Evolutionary conservation across 805 yeast species (phyloP).

Genomic region (Starmerella ratchasimensis): DNA sequence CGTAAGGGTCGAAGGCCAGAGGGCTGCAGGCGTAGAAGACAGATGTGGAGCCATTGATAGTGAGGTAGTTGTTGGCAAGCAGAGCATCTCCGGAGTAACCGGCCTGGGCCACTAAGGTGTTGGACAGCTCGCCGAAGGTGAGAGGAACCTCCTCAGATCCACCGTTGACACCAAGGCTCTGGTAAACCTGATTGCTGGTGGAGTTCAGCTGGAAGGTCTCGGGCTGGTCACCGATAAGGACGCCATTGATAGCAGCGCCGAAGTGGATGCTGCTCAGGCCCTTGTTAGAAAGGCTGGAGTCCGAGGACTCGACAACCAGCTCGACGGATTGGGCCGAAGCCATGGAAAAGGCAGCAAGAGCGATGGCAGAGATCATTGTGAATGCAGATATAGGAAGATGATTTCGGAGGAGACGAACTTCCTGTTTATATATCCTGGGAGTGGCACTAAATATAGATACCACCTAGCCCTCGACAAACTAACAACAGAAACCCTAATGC

Average conservation of each 20-base stretch:
- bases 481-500: too few relatives aligned
- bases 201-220: background rate
- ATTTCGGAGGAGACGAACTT: too few relatives aligned
- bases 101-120: background rate
- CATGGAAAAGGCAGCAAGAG: background rate
- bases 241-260: slow-evolving; percentile 14
- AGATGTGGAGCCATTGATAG: slow-evolving; percentile 11
- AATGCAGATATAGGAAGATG: background rate
- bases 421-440: too few relatives aligned
- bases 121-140: background rate
- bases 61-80: slow-evolving; percentile 3
- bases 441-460: too few relatives aligned
- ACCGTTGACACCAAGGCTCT: background rate
- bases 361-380: background rate
- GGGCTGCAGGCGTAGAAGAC: slow-evolving; percentile 14
- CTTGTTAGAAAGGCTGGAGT: background rate
- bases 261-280: slow-evolving; percentile 6
- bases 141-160: background rate
- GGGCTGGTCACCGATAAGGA: background rate
- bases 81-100: background rate
- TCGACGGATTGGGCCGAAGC: slow-evolving; percentile 5
- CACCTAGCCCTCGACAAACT: too few relatives aligned
- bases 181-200: background rate
- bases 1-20: slow-evolving; percentile 12
- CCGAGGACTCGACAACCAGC: slow-evolving; percentile 3